Percentiles rank a stretch among this genome's conserved stretches.
These are phyloP conservation scores for Pythium insidiosum DNA, from an alignment of 352 stramenopile species.

Conservation along the genomic window DNA sequence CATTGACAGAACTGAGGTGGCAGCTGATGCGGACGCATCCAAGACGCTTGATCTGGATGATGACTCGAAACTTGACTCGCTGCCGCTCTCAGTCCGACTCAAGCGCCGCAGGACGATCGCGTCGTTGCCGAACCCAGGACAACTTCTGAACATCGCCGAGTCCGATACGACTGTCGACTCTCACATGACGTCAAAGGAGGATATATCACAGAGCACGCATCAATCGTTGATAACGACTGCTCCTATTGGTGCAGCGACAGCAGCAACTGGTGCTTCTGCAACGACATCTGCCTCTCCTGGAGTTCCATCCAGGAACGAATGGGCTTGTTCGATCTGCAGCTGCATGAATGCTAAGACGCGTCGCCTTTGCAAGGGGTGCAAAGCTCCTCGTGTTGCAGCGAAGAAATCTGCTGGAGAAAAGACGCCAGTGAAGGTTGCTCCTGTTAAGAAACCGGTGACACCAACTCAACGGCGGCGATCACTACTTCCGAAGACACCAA, in stretches of 20 bases:
- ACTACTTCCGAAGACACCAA: not conserved
- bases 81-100: constrained; percentile 6
- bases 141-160: no score
- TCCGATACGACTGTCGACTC: no score
- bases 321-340: constrained; percentile 42
- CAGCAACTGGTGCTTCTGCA: not conserved
- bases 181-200: constrained; percentile 1
- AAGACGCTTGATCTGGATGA: no score
- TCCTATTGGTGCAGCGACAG: not conserved
- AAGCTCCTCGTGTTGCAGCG: constrained; percentile 10
- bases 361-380: constrained; percentile 43
- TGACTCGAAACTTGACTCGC: constrained; percentile 9
- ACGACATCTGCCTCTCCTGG: constrained; percentile 2
- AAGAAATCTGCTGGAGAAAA: constrained; percentile 7
- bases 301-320: constrained; percentile 19
- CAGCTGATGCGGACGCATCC: no score
- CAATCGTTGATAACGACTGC: no score
- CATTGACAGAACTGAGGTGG: no score
- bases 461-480: constrained; percentile 2
- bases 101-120: constrained; percentile 13
- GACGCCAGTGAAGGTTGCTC: not conserved
- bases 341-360: constrained; percentile 40
- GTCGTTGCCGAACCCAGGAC: constrained; percentile 2
- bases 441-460: constrained; percentile 3
- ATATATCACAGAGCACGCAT: constrained; percentile 15